Evolutionary conservation across 2,329 filamentous ascomycete genomes (phyloP), one percentile per base, ranked within the genome.

Genomic region (Fusarium virguliforme): DNA sequence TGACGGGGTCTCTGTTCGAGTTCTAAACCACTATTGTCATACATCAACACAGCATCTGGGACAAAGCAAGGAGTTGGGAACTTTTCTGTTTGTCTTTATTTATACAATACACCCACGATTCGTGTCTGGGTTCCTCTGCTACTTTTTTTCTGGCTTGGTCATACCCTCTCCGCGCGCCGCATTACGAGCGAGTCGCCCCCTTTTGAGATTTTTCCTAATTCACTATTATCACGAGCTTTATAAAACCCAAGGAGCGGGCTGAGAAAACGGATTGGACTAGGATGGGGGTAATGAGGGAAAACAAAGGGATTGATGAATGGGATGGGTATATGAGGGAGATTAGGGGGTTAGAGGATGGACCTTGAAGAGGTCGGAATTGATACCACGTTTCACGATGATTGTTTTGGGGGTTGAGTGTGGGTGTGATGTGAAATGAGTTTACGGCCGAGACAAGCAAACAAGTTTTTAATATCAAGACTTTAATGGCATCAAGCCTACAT

Each of bases 21-120:
- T 48, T 54, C 43, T 51, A 65, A 50, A 60, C 50, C 54, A 71
- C 43, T 41, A 53, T 70, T 58, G 56, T 75, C 28, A 59, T 68
- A 48, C 48, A 63, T 68, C 53, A 71, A 53, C 57, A 70, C 48
- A 70, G 67, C 71, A 71, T 76, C 54, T 73, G 65, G 69, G 56
- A 64, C 59, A 73, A 73, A 75, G 71, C 71, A 74, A 59, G 74
- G 74, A 76, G 74, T 76, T 76, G 65, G 72, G 68, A 70, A 60
- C 60, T 74, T 73, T 67, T 55, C 57, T 67, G 62, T 70, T 68
- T 71, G 24, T 67, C 60, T 70, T 68, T 71, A 15, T 48, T 54
- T 35, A 35, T 35, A 54, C 50, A 18, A 18, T 18, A 37, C 62
- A 54, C 57, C 60, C 48, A 57, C 40, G 43, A 43, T 58, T 62